Conservation (phyloP, 75 land plant genomes). For the Pinus albicaulis region DNA sequence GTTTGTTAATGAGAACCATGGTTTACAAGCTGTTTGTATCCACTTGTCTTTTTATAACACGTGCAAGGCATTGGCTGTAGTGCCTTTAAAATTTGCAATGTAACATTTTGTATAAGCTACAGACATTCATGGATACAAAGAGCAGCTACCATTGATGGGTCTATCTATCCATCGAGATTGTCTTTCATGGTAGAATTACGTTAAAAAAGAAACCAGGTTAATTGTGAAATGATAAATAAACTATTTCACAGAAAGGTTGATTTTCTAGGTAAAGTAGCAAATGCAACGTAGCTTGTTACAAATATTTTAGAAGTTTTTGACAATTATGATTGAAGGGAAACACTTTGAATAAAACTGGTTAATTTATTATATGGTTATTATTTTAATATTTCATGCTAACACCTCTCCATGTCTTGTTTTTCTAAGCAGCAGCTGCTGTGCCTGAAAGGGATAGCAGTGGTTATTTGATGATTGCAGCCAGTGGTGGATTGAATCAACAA, state of each 20-base stretch:
- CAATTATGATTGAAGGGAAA: background rate
- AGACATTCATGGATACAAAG: too few species aligned
- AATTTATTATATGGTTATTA: background rate
- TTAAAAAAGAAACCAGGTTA: background rate
- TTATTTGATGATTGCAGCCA: constrained; percentile 86
- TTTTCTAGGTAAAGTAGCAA: background rate
- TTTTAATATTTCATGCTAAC: background rate
- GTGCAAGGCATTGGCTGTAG: too few species aligned
- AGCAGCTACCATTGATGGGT: background rate
- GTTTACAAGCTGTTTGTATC: too few species aligned
- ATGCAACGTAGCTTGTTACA: background rate
- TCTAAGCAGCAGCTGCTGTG: constrained; percentile 34
- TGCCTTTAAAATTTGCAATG: too few species aligned
- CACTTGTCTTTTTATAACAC: too few species aligned
- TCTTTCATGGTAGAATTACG: background rate
- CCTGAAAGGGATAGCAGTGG: constrained; percentile 56
- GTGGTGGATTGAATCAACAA: constrained; percentile 97
- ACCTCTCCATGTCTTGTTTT: background rate
- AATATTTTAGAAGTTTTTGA: background rate
- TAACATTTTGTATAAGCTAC: too few species aligned
- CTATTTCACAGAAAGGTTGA: background rate
- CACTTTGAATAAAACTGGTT: background rate
- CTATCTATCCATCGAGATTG: background rate
- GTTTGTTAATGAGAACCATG: too few species aligned
- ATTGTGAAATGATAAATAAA: background rate